Evolutionary conservation across 2,329 filamentous ascomycete species (phyloP).

Genomic region (Phaeosphaeriaceae sp.): DNA sequence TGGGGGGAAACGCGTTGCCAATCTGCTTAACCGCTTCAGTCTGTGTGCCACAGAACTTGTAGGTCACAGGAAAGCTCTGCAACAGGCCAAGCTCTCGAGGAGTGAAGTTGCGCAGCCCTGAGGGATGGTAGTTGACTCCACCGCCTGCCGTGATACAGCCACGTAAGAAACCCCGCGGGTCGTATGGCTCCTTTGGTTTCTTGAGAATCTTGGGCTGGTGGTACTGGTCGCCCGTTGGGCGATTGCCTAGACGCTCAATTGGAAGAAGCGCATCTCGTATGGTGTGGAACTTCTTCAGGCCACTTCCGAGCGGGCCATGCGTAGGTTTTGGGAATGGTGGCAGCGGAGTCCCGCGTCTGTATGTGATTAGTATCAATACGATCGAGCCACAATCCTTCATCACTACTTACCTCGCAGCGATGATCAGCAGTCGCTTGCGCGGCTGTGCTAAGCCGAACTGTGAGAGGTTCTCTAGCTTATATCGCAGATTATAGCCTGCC

Average conservation of each 20-base stretch:
- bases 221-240: slow-evolving; percentile 15
- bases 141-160: slow-evolving; percentile 28
- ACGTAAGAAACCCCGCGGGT: slow-evolving; percentile 9
- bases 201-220: slow-evolving; percentile 21
- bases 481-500: slow-evolving; percentile 33
- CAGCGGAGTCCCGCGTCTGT: slow-evolving; percentile 29
- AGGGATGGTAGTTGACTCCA: slow-evolving; percentile 24
- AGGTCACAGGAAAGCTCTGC: slow-evolving; percentile 20
- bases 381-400: not conserved
- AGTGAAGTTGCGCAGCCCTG: slow-evolving; percentile 22
- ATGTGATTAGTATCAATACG: slow-evolving; percentile 9
- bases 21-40: slow-evolving; percentile 21
- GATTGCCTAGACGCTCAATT: slow-evolving; percentile 3
- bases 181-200: not conserved
- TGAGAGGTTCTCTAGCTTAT: slow-evolving; percentile 23
- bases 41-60: slow-evolving; percentile 16
- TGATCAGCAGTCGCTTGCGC: slow-evolving; percentile 34
- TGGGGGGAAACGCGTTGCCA: slow-evolving; percentile 32
- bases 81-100: slow-evolving; percentile 23
- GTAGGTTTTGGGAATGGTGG: slow-evolving; percentile 38
- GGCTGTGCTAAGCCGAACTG: slow-evolving; percentile 32
- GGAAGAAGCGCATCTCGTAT: slow-evolving; percentile 30
- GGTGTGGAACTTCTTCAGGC: slow-evolving; percentile 24
- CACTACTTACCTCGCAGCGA: slow-evolving; percentile 30
- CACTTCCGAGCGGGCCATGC: slow-evolving; percentile 26